Percentiles rank a stretch among this genome's conserved stretches.
Conservation (phyloP, 1,139 yeast species). For the Kodamaea ohmeri region DNA sequence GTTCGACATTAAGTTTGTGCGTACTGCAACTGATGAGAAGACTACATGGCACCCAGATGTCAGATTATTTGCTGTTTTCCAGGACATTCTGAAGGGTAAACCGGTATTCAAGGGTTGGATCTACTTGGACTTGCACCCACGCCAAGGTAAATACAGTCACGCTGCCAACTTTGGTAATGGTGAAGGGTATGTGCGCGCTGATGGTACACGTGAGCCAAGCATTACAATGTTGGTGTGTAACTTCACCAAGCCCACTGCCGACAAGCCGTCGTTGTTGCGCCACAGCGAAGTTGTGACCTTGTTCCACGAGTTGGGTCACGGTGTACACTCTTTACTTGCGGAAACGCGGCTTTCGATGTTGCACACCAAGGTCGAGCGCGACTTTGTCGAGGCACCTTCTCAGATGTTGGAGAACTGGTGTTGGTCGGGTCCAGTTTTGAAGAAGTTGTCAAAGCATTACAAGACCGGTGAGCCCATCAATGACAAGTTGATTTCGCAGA, state of each 20-base stretch:
- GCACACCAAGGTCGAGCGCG: conserved; percentile 73
- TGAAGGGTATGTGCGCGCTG: conserved; percentile 54
- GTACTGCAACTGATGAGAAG: conserved; percentile 37
- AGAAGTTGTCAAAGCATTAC: conserved; percentile 63
- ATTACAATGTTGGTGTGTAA: conserved; percentile 81
- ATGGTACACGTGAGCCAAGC: conserved; percentile 57
- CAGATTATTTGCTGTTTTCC: conserved; percentile 71
- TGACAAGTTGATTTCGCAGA: conserved; percentile 56
- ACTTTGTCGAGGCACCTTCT: conserved; percentile 88
- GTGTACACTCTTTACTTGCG: conserved; percentile 75
- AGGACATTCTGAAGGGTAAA: conserved; percentile 42
- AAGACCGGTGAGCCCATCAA: conserved; percentile 56
- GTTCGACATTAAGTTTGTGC: conserved; percentile 64
- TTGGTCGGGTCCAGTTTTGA: conserved; percentile 66
- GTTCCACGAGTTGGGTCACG: conserved; percentile 90
- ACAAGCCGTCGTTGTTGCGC: conserved; percentile 71
- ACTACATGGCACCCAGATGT: conserved; percentile 75
- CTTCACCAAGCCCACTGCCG: conserved; percentile 71
- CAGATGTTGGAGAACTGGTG: conserved; percentile 90
- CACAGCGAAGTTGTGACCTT: conserved; percentile 80
- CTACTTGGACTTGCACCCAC: conserved; percentile 78
- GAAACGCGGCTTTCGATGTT: conserved; percentile 62
- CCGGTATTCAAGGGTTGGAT: conserved; percentile 76
- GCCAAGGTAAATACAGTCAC: conserved; percentile 83
- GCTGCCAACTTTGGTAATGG: conserved; percentile 77